These are phyloP conservation scores for Pluteus cervinus DNA, from an alignment of 768 basidiomycete species.

Conservation along the genomic window DNA sequence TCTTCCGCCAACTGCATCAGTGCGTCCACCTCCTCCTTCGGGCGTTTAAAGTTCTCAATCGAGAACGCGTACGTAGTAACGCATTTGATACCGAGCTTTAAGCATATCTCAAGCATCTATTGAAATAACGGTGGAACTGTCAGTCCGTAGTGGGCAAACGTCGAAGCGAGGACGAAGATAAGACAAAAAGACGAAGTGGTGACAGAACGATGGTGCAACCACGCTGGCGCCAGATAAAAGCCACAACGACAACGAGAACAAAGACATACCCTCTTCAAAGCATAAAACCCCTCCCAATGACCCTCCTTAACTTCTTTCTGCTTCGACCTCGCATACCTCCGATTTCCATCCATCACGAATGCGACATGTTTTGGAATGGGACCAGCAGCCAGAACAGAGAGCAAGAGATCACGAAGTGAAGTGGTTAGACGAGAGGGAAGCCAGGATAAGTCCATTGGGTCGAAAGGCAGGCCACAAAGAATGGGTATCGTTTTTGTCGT, in stretches of 20 bases:
- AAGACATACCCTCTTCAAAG: no score
- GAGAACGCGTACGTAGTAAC: conserved; percentile 98
- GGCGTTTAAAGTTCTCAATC: conserved; percentile 93
- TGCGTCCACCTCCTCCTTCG: conserved; percentile 77
- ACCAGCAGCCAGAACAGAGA: conserved; percentile 68
- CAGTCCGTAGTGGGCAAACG: no score
- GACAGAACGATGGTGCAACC: no score
- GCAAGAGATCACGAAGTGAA: conserved; percentile 46
- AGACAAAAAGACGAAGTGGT: conserved; percentile 69
- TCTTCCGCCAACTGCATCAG: conserved; percentile 83
- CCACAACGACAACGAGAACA: no score
- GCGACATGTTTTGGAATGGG: conserved; percentile 88
- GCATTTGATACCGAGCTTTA: conserved; percentile 71
- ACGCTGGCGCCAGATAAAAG: no score
- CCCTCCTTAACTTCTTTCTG: conserved; percentile 69
- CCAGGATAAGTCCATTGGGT: no score
- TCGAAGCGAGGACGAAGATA: not conserved
- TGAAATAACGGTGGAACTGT: conserved; percentile 1
- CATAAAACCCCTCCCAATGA: conserved; percentile 79
- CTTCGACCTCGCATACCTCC: conserved; percentile 75
- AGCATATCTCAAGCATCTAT: conserved; percentile 82
- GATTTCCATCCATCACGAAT: conserved; percentile 97
- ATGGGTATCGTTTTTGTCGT: no score
- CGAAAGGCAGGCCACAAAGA: no score
- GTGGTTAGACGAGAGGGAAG: no score